Percentiles rank a stretch among this genome's conserved stretches.
Evolutionary conservation across 2,329 filamentous ascomycete genomes (phyloP).

Genomic region (Ophiostoma ips): DNA sequence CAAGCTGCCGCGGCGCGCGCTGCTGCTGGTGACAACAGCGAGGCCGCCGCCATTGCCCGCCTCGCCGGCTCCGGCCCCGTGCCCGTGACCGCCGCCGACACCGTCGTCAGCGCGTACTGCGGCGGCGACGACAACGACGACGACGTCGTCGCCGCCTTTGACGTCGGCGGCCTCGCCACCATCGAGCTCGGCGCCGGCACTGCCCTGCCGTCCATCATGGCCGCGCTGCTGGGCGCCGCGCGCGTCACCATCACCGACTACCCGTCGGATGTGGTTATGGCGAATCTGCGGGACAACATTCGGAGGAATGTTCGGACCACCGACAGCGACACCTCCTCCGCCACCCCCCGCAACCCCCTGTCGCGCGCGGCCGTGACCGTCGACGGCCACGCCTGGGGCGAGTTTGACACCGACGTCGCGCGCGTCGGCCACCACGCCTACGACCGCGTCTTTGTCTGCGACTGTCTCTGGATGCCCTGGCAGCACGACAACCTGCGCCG

Average conservation of each 20-base stretch:
- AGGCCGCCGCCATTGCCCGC: neutral
- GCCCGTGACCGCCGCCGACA: neutral
- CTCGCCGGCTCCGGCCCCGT: neutral
- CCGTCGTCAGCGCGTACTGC: conserved; percentile 4
- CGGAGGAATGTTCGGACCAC: conserved; percentile 29
- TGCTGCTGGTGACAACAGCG: too few species aligned
- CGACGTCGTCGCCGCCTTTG: conserved; percentile 21
- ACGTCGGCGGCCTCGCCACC: conserved; percentile 36
- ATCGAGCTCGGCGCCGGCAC: conserved; percentile 57
- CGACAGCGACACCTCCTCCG: neutral
- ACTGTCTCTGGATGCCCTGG: conserved; percentile 64
- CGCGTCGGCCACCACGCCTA: conserved; percentile 27
- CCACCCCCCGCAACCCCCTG: neutral
- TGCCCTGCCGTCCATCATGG: conserved; percentile 37
- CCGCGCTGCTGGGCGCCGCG: conserved; percentile 31
- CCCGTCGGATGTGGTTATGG: conserved; percentile 44
- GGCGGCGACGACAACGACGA: too few species aligned
- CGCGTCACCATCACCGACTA: conserved; percentile 53
- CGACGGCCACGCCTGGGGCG: conserved; percentile 53
- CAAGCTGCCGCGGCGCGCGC: conserved; percentile 12
- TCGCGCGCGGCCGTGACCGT: conserved; percentile 25
- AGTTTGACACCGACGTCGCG: conserved; percentile 21
- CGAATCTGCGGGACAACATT: conserved; percentile 45
- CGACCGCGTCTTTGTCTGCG: conserved; percentile 52
- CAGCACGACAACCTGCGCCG: conserved; percentile 52